A percentile compares a stretch with the other conserved stretches of the same genome.
phyloP scores from a whole-genome alignment of 192 early-diverging fungal genomes.

The Coemansia sp. region DNA sequence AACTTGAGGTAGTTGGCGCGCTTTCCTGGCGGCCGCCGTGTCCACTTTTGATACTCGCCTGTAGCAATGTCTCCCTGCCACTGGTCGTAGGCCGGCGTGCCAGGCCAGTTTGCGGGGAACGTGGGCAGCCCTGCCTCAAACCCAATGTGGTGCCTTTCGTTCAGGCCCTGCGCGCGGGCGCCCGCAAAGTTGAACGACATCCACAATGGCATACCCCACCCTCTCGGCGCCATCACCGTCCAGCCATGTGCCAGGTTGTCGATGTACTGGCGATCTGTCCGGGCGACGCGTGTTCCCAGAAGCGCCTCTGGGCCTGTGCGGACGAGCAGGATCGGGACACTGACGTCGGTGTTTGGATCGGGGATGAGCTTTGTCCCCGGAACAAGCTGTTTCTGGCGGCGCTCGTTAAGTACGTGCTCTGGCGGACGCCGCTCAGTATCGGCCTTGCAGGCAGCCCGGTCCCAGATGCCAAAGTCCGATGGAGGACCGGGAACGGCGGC shows the following conservation, averaged over 20 bases:
- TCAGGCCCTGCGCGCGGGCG: conserved; percentile 68
- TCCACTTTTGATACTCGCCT: conserved; percentile 50
- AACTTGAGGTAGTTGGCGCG: conserved; percentile 73
- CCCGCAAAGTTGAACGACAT: conserved; percentile 84
- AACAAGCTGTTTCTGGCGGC: conserved; percentile 53
- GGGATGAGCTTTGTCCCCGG: conserved; percentile 64
- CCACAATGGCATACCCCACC: conserved; percentile 85
- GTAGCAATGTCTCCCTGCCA: conserved; percentile 44
- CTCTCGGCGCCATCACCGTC: conserved; percentile 74
- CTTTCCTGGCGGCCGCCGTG: conserved; percentile 71
- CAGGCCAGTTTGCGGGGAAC: conserved; percentile 84
- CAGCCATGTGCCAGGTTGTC: conserved; percentile 58
- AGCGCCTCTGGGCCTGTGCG: conserved; percentile 59
- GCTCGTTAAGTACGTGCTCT: conserved; percentile 55
- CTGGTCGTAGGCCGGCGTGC: conserved; percentile 58
- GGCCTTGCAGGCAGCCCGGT: conserved; percentile 35
- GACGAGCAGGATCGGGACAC: conserved; percentile 75
- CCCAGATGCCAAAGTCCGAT: conserved; percentile 53
- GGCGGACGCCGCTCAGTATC: conserved; percentile 43
- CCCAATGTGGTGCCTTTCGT: conserved; percentile 63
- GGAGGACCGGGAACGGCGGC: conserved; percentile 28
- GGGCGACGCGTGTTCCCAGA: conserved; percentile 14
- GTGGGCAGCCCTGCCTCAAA: conserved; percentile 71
- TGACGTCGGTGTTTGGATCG: conserved; percentile 49
- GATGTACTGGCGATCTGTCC: conserved; percentile 42